A percentile compares a stretch with the other conserved stretches of the same genome.
Evolutionary conservation across 768 basidiomycete species (phyloP).

Genomic region (Leccinellum albellum): DNA sequence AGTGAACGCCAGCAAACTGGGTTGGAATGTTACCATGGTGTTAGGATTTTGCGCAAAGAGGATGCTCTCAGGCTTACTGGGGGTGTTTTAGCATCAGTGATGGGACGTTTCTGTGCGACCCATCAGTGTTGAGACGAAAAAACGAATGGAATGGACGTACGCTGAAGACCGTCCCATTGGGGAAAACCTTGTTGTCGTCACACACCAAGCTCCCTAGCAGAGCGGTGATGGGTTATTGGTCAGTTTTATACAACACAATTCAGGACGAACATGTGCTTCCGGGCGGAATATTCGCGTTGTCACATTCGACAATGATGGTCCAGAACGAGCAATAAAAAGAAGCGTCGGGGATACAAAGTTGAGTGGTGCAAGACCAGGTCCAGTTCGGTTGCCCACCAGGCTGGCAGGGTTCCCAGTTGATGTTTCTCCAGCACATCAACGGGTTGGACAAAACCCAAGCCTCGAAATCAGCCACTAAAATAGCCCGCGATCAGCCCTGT

Average conservation of each 20-base stretch:
- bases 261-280: constrained; percentile 1
- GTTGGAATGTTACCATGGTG: not conserved
- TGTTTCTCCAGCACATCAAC: not conserved
- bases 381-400: not conserved
- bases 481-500: not conserved
- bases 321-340: constrained; percentile 1
- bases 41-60: not conserved
- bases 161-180: constrained; percentile 4
- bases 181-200: constrained; percentile 4
- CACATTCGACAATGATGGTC: constrained; percentile 11
- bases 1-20: not conserved
- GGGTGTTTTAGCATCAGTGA: not conserved
- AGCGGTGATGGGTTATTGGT: not conserved
- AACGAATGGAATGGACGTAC: not conserved
- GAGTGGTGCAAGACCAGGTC: constrained; percentile 4
- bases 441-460: not conserved
- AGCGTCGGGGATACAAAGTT: not conserved
- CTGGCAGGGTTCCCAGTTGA: not conserved
- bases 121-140: not conserved
- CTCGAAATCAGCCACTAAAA: not conserved
- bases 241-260: not conserved
- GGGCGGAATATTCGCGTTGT: constrained; percentile 2
- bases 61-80: not conserved
- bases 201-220: constrained; percentile 6
- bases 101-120: not conserved